Evolutionary conservation across 2,329 filamentous ascomycete genomes (phyloP).

Genomic region (Chlorencoelia australis): DNA sequence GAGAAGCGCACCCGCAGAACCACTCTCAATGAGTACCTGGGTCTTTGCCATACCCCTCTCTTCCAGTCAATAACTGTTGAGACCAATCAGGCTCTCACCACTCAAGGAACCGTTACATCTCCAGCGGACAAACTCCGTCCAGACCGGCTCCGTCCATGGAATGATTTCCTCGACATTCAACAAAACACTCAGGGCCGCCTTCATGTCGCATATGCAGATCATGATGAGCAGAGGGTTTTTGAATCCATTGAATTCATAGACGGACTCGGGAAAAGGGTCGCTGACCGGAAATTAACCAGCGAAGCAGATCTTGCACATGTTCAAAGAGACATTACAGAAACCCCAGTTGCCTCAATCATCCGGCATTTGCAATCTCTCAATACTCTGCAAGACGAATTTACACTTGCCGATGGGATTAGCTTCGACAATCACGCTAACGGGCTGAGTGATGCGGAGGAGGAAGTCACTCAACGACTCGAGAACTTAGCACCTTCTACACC

Average conservation of each 20-base stretch:
- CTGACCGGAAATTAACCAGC: background rate
- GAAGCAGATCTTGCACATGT: background rate
- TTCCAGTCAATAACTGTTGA: slow-evolving; percentile 1
- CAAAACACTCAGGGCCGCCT: background rate
- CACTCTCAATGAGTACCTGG: background rate
- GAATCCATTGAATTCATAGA: background rate
- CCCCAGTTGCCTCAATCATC: background rate
- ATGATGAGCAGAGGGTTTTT: background rate
- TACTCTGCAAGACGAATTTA: background rate
- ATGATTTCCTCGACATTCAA: background rate
- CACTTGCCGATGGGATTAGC: background rate
- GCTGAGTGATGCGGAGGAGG: background rate
- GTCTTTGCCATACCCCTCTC: background rate
- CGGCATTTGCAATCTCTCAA: background rate
- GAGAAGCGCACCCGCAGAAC: too few species aligned
- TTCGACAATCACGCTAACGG: background rate
- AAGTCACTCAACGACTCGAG: background rate
- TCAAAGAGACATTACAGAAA: background rate
- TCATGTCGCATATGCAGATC: background rate
- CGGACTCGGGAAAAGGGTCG: background rate
- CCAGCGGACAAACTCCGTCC: background rate
- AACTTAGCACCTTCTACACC: background rate
- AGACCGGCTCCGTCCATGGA: background rate
- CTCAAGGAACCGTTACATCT: background rate
- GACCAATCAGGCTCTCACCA: background rate